Evolutionary conservation across 768 basidiomycete species (phyloP).

Genomic region (Vishniacozyma victoriae): DNA sequence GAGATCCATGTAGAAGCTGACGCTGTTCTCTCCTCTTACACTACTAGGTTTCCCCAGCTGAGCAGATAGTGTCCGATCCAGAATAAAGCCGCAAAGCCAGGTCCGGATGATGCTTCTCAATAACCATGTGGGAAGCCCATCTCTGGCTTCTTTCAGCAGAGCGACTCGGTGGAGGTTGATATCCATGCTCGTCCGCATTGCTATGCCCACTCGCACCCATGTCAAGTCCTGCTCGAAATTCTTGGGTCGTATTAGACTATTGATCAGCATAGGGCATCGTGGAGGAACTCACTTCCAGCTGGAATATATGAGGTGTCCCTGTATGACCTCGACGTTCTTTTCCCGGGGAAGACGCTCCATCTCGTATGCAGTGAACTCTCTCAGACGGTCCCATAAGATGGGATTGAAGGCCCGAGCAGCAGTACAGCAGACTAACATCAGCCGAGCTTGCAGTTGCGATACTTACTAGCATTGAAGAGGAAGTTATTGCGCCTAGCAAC

Average conservation of each 20-base stretch:
- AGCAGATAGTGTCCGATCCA: conserved; percentile 21
- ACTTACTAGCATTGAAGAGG: conserved; percentile 38
- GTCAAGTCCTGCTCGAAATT: conserved; percentile 35
- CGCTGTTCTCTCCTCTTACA: conserved; percentile 15
- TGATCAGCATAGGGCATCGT: background rate
- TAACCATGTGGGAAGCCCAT: conserved; percentile 20
- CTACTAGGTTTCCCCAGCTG: conserved; percentile 30
- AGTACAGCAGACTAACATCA: conserved; percentile 26
- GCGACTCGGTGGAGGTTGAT: conserved; percentile 35
- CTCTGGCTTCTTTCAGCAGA: conserved; percentile 11
- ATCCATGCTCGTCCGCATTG: conserved; percentile 28
- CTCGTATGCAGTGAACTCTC: conserved; percentile 28
- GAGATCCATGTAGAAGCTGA: conserved; percentile 15
- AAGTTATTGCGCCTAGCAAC: conserved; percentile 34
- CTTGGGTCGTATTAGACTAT: conserved; percentile 26
- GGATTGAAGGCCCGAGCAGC: conserved; percentile 24
- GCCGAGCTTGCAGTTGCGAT: background rate
- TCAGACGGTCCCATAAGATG: conserved; percentile 21
- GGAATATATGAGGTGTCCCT: conserved; percentile 33
- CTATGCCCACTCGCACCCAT: conserved; percentile 28
- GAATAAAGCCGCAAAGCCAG: conserved; percentile 21
- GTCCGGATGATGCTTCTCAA: conserved; percentile 24
- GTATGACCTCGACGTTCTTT: conserved; percentile 35
- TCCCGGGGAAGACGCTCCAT: conserved; percentile 35
- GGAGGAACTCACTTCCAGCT: conserved; percentile 27